Evolutionary conservation across 2,329 filamentous ascomycete genomes (phyloP).

Genomic region (Davidsoniella eucalypti): DNA sequence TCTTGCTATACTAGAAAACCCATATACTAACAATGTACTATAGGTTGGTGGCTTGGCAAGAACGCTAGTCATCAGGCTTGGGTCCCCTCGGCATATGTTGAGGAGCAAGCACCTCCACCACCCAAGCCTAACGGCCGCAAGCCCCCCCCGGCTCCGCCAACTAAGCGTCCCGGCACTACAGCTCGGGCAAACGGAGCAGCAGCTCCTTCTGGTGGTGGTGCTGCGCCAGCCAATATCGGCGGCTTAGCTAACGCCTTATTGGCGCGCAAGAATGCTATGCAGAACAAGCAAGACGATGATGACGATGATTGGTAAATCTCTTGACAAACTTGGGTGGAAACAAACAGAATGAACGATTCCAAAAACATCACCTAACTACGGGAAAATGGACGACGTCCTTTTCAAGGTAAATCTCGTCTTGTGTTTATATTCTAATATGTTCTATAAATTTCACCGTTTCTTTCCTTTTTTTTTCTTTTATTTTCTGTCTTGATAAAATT

Average conservation of each 20-base stretch:
- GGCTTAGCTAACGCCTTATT: constrained; percentile 66
- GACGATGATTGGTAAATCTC: constrained; percentile 49
- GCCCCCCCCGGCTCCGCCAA: constrained; percentile 59
- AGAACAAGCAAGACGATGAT: constrained; percentile 49
- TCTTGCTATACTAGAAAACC: constrained; percentile 15
- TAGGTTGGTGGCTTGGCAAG: constrained; percentile 94
- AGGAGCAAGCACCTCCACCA: constrained; percentile 53
- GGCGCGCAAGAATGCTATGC: constrained; percentile 62
- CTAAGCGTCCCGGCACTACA: constrained; percentile 57
- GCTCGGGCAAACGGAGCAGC: constrained; percentile 56
- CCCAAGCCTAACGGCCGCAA: constrained; percentile 38
- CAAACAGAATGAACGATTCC: constrained; percentile 4
- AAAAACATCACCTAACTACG: not conserved
- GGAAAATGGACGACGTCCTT: not conserved
- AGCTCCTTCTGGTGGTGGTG: constrained; percentile 40
- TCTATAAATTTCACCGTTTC: not conserved
- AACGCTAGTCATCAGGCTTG: constrained; percentile 61
- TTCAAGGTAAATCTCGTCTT: not conserved
- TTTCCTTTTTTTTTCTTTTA: not conserved
- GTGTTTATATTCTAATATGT: not conserved
- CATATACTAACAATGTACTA: constrained; percentile 19
- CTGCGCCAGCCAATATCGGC: constrained; percentile 52
- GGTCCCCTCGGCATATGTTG: constrained; percentile 86
- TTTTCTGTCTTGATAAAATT: too few species aligned
- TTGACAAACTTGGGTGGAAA: too few species aligned